Evolutionary conservation across 2,329 filamentous ascomycete genomes (phyloP).

Genomic region (Sporothrix sp.): DNA sequence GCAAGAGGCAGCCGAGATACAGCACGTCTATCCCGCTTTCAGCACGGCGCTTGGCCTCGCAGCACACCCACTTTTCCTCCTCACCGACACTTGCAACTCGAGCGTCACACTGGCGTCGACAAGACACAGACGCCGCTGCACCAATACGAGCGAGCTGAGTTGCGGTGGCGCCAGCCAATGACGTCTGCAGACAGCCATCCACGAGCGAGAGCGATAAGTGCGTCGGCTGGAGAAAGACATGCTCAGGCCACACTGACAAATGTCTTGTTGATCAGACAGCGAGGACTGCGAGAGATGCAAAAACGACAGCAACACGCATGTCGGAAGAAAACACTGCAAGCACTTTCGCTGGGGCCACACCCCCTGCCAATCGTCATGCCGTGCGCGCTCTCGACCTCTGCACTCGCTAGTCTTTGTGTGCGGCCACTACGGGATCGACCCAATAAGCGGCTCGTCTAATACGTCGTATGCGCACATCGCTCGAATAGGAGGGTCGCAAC

Average conservation of each 20-base stretch:
- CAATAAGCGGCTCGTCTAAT: slow-evolving; percentile 14
- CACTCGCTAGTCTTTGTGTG: slow-evolving; percentile 2
- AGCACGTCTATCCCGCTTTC: not conserved
- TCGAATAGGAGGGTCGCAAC: too few relatives aligned
- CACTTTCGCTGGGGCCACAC: too few relatives aligned
- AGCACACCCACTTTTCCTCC: slow-evolving; percentile 3
- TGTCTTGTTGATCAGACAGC: too few relatives aligned
- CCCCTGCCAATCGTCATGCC: slow-evolving; percentile 10
- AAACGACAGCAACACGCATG: too few relatives aligned
- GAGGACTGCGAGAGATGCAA: too few relatives aligned
- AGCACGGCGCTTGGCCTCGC: not conserved
- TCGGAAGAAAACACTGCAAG: too few relatives aligned
- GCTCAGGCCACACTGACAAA: too few relatives aligned
- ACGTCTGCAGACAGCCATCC: too few relatives aligned
- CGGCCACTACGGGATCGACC: slow-evolving; percentile 13
- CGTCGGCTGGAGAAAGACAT: too few relatives aligned
- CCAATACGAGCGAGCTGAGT: not conserved
- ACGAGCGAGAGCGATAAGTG: too few relatives aligned
- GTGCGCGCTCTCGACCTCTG: not conserved
- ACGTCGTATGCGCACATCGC: too few relatives aligned
- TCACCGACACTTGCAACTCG: slow-evolving; percentile 9
- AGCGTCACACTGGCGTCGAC: not conserved
- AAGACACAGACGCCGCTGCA: not conserved
- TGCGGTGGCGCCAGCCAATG: too few relatives aligned
- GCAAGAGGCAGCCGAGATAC: slow-evolving; percentile 1